Percentiles rank a stretch among this genome's conserved stretches.
phyloP scores from a whole-genome alignment of 2,329 filamentous ascomycete genomes.

The Ampelomyces quisqualis region DNA sequence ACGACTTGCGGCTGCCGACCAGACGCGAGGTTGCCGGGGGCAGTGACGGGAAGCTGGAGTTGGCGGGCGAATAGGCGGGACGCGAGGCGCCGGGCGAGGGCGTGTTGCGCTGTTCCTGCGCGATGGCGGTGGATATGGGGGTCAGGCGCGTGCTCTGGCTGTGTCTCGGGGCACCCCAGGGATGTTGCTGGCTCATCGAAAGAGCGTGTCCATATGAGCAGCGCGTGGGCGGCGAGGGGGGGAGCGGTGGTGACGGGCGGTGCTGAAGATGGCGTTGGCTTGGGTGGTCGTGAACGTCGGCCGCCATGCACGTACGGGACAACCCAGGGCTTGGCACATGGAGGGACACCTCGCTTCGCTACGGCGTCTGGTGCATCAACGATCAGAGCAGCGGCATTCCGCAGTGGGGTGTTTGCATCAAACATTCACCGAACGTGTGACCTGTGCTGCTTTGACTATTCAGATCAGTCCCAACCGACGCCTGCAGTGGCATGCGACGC shows the following conservation, averaged over 20 bases:
- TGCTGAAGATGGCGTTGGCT: slow-evolving; percentile 18
- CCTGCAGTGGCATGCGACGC: no score
- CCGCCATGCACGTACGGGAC: background rate
- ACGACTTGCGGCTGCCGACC: slow-evolving; percentile 55
- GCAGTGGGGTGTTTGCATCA: no score
- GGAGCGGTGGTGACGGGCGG: slow-evolving; percentile 17
- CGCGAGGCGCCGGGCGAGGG: slow-evolving; percentile 54
- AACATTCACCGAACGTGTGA: no score
- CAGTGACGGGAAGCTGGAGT: slow-evolving; percentile 56
- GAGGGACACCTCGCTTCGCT: no score
- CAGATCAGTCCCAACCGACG: no score
- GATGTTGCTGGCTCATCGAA: slow-evolving; percentile 56
- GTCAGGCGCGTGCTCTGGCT: slow-evolving; percentile 59
- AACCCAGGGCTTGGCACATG: slow-evolving; percentile 3
- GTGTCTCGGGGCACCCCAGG: slow-evolving; percentile 58
- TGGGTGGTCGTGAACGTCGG: slow-evolving; percentile 19
- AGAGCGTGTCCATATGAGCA: slow-evolving; percentile 45
- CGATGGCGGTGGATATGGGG: slow-evolving; percentile 55
- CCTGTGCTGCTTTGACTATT: no score
- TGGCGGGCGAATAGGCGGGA: slow-evolving; percentile 54
- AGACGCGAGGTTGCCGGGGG: slow-evolving; percentile 52
- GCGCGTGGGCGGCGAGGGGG: slow-evolving; percentile 34
- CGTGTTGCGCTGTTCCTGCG: slow-evolving; percentile 47
- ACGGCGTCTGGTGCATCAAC: no score
- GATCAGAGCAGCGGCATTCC: no score